Evolutionary conservation across 495 filamentous ascomycete genomes (phyloP).

Genomic region (Neurospora terricola): DNA sequence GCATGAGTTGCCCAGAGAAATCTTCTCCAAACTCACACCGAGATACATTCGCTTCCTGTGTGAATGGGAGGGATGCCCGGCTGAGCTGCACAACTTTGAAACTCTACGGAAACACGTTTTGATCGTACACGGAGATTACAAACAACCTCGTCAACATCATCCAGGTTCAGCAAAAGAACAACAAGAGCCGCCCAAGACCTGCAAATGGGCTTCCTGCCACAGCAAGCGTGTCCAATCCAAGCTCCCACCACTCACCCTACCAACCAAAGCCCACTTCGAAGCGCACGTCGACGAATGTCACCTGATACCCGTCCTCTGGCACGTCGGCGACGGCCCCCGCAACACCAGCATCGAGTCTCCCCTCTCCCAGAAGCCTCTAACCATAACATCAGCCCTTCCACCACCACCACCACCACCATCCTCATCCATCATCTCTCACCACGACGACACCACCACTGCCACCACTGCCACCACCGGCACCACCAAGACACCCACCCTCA

Average conservation of each 20-base stretch:
- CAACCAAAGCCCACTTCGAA: constrained; percentile 37
- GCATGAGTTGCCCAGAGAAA: constrained; percentile 10
- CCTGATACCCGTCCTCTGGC: constrained; percentile 49
- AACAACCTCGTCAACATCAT: background rate
- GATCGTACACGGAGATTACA: constrained; percentile 37
- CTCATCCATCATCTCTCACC: background rate
- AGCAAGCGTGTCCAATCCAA: constrained; percentile 14
- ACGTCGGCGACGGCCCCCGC: constrained; percentile 51
- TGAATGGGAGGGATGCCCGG: constrained; percentile 43
- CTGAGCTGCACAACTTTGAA: constrained; percentile 65
- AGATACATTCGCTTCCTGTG: constrained; percentile 23
- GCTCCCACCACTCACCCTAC: constrained; percentile 6
- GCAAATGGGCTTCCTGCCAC: constrained; percentile 1
- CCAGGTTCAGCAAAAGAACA: background rate
- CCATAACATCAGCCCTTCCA: background rate
- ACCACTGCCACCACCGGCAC: background rate
- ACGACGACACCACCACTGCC: background rate
- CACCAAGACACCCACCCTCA: background rate
- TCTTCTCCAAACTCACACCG: constrained; percentile 16
- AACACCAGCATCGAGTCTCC: constrained; percentile 17
- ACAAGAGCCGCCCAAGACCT: constrained; percentile 7
- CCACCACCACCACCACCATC: background rate
- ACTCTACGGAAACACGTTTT: constrained; percentile 58
- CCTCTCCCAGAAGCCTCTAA: background rate
- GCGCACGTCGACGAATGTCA: constrained; percentile 54